phyloP scores from a whole-genome alignment of 1,284 basidiomycete genomes.

The Marasmius sp. region DNA sequence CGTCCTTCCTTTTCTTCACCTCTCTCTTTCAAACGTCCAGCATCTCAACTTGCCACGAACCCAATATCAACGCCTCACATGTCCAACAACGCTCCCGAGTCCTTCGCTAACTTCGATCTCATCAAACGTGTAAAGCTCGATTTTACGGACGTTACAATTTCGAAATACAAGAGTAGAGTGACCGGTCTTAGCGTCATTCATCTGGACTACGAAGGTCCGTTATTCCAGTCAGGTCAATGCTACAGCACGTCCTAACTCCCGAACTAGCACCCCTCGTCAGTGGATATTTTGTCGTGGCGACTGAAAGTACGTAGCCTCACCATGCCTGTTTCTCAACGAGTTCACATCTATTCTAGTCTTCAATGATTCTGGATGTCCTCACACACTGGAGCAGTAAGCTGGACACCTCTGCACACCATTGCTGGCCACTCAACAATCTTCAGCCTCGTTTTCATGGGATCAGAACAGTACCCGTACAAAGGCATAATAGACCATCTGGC shows the following conservation, averaged over 20 bases:
- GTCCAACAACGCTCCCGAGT: slow-evolving; percentile 26
- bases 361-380: slow-evolving; percentile 90
- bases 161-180: slow-evolving; percentile 82
- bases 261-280: slow-evolving; percentile 81
- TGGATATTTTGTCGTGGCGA: slow-evolving; percentile 90
- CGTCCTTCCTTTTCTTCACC: slow-evolving; percentile 1
- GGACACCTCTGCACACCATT: slow-evolving; percentile 20
- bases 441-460: slow-evolving; percentile 92
- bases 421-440: slow-evolving; percentile 12
- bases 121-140: slow-evolving; percentile 70
- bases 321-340: not conserved
- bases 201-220: slow-evolving; percentile 77
- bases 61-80: slow-evolving; percentile 16
- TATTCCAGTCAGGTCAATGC: slow-evolving; percentile 4
- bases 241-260: slow-evolving; percentile 10
- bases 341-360: slow-evolving; percentile 57
- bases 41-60: slow-evolving; percentile 16
- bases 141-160: slow-evolving; percentile 75
- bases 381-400: slow-evolving; percentile 86
- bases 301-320: slow-evolving; percentile 70
- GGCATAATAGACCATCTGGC: slow-evolving; percentile 97
- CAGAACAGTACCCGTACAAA: slow-evolving; percentile 94
- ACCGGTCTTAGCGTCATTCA: slow-evolving; percentile 82
- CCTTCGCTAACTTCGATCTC: slow-evolving; percentile 78
- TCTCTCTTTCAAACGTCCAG: slow-evolving; percentile 17